Base-by-base conservation (phyloP, 2,329 filamentous ascomycete species). In the Sporothrix humicola region DNA sequence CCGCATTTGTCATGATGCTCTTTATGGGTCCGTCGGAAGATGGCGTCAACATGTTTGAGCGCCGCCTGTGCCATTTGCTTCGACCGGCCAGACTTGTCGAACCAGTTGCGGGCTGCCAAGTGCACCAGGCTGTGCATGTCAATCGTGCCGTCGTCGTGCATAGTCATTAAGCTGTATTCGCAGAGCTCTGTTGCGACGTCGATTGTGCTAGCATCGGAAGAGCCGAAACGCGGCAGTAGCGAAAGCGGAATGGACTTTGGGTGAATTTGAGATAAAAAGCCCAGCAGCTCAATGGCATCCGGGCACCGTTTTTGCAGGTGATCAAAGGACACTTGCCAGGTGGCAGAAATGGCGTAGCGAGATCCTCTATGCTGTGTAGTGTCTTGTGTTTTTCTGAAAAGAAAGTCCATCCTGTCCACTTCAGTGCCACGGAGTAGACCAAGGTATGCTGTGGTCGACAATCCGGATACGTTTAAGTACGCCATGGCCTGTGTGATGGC, bases 261-360 rank as follows among this genome's bases (percentile, higher is more conserved):
- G 73, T 83, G 81, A 50, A 86, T 81, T 20, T 77, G 82, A 1
- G 81, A 81, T 15, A 83, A 79, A 65, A 84, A 82, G 0, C 78
- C 80, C 0, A 87, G 77, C 54, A 83, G 73, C 0, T 80, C 73
- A 48, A 80, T 81, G 0, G 83, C 83, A 4, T 76, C 52, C 1
- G 68, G 5, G 65, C 82, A 74, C 0, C 31, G 73, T 6, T 73
- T 69, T 1, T 76, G 77, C 10, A 85, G 82, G 37, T 82, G 79
- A 4, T 82, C 74, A 12, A 86, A 83, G 0, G 84, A 85, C 5
- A 85, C 77, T 0, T 82, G 73, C 80, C 82, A 83, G 0, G 84
- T 83, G 0, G 79, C 79, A 5, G 81, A 81, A 1, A 85, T 77
- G 0, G 82, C 78, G 26, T 82, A 80, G 44, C 79, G 79, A 0